Base-by-base conservation (phyloP, 1,284 basidiomycete genomes). In the Marasmius sp. region DNA sequence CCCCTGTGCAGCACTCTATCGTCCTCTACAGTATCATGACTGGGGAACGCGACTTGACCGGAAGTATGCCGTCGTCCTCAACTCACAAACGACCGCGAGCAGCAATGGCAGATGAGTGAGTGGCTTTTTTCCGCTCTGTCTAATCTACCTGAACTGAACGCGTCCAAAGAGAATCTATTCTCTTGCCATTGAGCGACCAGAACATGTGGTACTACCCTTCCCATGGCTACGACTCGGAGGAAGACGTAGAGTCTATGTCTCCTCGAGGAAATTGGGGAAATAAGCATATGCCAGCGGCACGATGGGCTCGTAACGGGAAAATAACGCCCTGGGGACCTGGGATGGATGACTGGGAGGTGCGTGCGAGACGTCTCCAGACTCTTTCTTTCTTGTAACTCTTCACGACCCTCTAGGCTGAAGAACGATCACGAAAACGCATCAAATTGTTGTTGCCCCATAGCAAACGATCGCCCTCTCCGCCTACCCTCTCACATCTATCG, bases 331-430 rank as follows among this genome's bases (percentile, higher is more conserved):
- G 91, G 91, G 90, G 89, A 27, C 89, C 92, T 38, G 82, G 82
- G 55, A 84, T 87, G 77, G 90, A 91, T 48, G 91, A 93, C 63
- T 92, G 89, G 88, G 89, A 93, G 85, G 91, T 89, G 70, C 67
- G 83, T 76, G 37, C 62, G 66, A 66, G 39, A 51, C 50, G 43
- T 61, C 27, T 41, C 61, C 57, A 52, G 37, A 47, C 52, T 43
- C 45, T 59, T 58, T 27, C 62, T 68, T 56, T 43, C 59, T 57
- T 62, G 58, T 47, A 20, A 55, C 69, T 16, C 12, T 37, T 38
- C 34, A 16, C 34, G 11, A 3, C 20, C 34, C 34, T 14, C 20
- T 3, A 93, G 92, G 81, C 84, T 37, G 92, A 93, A 73, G 89
- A 92, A 67, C 85, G 88, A 60, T 89, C 91, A 47, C 81, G 91